Evolutionary conservation across 345 rosid genomes (phyloP), one percentile per base, ranked within the genome.

Genomic region (Acer campestre): DNA sequence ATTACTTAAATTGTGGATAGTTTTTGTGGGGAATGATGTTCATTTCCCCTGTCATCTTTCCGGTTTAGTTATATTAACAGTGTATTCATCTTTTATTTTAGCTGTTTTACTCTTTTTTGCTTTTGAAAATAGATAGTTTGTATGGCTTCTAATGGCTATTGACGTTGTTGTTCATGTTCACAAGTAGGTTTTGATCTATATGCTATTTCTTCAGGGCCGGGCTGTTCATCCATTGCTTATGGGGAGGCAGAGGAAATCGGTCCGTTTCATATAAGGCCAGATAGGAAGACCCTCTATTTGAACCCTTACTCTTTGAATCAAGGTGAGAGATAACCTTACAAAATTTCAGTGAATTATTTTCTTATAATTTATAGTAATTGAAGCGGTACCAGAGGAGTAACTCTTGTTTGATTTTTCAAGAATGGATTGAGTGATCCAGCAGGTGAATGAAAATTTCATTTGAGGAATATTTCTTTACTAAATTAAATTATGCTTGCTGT

Each of bases 211-310:
- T 61, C 61, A 95, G 99, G 99, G 72, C 99, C 99, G 67, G 99
- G 99, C 74, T 95, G 99, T 83, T 93, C 99, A 49, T 93, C 98
- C 22, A 83, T 93, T 82, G 99, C 89, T 62, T 93, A 53, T 79
- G 98, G 98, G 18, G 87, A 84, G 88, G 98, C 99, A 27, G 97
- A 95, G 85, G 98, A 95, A 85, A 86, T 93, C 53, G 97, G 98
- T 71, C 97, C 98, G 1, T 95, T 95, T 75, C 99, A 93, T 79
- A 90, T 95, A 75, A 83, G 61, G 72, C 62, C 89, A 62, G 98
- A 93, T 84, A 92, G 96, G 82, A 82, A 86, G 84, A 85, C 92
- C 74, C 88, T 95, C 70, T 93, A 89, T 88, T 79, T 88, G 82
- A 95, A 95, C 70, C 93, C 93, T 71, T 89, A 88, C 79, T 90